Base-by-base conservation (phyloP, 768 basidiomycete genomes). In the Calocybe indica region DNA sequence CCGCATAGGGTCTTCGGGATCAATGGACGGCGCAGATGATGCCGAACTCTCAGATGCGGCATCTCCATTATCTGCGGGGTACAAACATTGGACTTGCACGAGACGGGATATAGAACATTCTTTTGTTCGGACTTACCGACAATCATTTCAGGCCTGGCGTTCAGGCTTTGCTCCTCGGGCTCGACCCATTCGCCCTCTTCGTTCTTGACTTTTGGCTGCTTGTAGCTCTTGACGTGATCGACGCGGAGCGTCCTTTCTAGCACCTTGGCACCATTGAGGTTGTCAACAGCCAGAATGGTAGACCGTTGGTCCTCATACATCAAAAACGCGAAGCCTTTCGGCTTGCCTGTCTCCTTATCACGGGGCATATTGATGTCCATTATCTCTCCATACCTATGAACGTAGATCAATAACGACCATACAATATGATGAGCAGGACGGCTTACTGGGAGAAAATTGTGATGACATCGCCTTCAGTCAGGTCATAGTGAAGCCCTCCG, bases 281-380 rank as follows among this genome's bases (percentile, higher is more conserved):
- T 99, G 71, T 99, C 96, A 52, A 99, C 95, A 7, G 96, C 96
- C 42, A 99, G 76, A 43, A 97, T 65, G 5, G 96, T 99, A 50
- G 92, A 95, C 41, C 92, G 80, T 68, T 99, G 96, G 65, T 99
- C 93, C 67, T 95, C 92, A 65, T 98, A 99, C 96, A 98, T 97
- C 53, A 98, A 73, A 71, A 97, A 99, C 7, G 81, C 94, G 62
- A 98, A 99, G 2, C 96, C 96, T 59, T 71, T 83, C 0, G 85
- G 74, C 61, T 95, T 94, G 22, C 92, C 92, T 0, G 95, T 95
- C 46, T 85, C 76, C 61, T 93, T 94, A 70, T 96, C 92, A 42
- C 94, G 79, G 29, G 96, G 94, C 66, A 99, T 76, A 62, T 98
- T 93, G 49, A 97, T 72, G 59, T 99, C 92, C 73, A 92, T 85